Evolutionary conservation across 2,329 filamentous ascomycete species (phyloP).

Genomic region (Verticillium zaregamsianum): DNA sequence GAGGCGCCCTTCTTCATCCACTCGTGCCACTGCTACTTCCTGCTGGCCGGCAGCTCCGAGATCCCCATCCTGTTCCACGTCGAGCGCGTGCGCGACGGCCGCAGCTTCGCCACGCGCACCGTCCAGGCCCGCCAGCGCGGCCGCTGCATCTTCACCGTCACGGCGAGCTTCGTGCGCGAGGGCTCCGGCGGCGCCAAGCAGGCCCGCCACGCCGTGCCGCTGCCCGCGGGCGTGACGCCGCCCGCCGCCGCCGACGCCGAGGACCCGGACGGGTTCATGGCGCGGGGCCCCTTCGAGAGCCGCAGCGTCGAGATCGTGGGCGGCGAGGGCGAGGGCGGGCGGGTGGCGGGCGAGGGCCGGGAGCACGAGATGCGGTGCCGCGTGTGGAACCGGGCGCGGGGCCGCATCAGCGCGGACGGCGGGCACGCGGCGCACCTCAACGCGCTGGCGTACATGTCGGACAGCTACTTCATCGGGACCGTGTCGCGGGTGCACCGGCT

Average conservation of each 20-base stretch:
- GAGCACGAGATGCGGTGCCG: slow-evolving; percentile 59
- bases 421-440: slow-evolving; percentile 78
- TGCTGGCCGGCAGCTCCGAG: slow-evolving; percentile 79
- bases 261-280: slow-evolving; percentile 45
- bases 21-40: slow-evolving; percentile 99
- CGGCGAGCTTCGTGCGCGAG: slow-evolving; percentile 78
- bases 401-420: slow-evolving; percentile 67
- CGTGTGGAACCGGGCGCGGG: slow-evolving; percentile 72
- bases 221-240: slow-evolving; percentile 42
- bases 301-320: slow-evolving; percentile 35
- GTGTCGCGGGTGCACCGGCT: slow-evolving; percentile 76
- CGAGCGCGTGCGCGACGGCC: slow-evolving; percentile 85
- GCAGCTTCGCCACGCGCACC: slow-evolving; percentile 84
- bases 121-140: slow-evolving; percentile 93
- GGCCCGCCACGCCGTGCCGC: slow-evolving; percentile 62
- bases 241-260: slow-evolving; percentile 32
- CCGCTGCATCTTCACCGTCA: slow-evolving; percentile 90
- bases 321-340: slow-evolving; percentile 32
- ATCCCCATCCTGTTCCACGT: slow-evolving; percentile 94
- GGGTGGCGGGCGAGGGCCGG: slow-evolving; percentile 14
- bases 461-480: slow-evolving; percentile 91
- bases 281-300: slow-evolving; percentile 44
- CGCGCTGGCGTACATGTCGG: slow-evolving; percentile 89
- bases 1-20: slow-evolving; percentile 67
- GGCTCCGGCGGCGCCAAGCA: slow-evolving; percentile 45